These are phyloP conservation scores for Aspergillus hancockii DNA, from an alignment of 495 filamentous ascomycete species.

Conservation along the genomic window DNA sequence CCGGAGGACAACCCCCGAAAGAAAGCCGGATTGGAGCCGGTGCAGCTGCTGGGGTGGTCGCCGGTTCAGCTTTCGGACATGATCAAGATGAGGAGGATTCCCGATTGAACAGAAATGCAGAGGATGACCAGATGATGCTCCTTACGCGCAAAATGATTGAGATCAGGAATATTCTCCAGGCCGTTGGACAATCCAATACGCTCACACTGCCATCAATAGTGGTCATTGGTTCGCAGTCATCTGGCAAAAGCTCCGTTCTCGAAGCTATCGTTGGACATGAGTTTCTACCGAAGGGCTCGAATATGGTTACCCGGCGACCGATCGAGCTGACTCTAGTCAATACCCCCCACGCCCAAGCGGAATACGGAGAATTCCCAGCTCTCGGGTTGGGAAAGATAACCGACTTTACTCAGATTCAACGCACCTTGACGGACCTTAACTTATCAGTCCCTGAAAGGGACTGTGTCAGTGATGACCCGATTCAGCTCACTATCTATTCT, in stretches of 20 bases:
- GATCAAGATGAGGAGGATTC: slow-evolving; percentile 70
- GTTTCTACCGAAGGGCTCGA: slow-evolving; percentile 93
- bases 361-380: slow-evolving; percentile 96
- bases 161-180: slow-evolving; percentile 86
- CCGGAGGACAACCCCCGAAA: slow-evolving; percentile 56
- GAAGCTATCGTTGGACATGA: slow-evolving; percentile 98
- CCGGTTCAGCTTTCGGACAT: slow-evolving; percentile 72
- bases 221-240: slow-evolving; percentile 97
- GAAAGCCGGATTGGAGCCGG: slow-evolving; percentile 59
- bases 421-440: slow-evolving; percentile 93
- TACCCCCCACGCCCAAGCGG: slow-evolving; percentile 82
- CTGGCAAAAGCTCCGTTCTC: slow-evolving; percentile 95
- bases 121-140: slow-evolving; percentile 99
- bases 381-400: slow-evolving; percentile 87
- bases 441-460: slow-evolving; percentile 84
- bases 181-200: slow-evolving; percentile 84
- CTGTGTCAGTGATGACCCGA: slow-evolving; percentile 95
- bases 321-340: slow-evolving; percentile 98
- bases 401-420: slow-evolving; percentile 90
- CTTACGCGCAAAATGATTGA: slow-evolving; percentile 99
- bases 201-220: slow-evolving; percentile 93
- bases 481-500: slow-evolving; percentile 92
- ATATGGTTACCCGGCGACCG: slow-evolving; percentile 96
- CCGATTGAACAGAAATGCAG: slow-evolving; percentile 63
- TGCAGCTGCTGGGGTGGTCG: slow-evolving; percentile 39